Conservation (phyloP, 805 yeast genomes). For the Debaryomyces hansenii region DNA sequence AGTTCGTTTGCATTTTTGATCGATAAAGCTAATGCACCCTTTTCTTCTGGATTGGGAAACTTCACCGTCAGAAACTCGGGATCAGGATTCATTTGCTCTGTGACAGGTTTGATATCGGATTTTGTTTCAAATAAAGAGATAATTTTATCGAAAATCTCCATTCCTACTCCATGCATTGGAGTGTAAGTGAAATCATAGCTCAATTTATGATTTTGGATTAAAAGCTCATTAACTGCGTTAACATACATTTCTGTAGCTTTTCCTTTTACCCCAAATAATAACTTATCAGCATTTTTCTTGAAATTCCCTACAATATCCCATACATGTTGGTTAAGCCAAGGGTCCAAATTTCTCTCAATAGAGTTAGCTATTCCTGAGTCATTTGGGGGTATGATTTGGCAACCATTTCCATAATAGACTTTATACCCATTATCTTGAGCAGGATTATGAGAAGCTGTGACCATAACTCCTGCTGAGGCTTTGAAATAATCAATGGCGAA, state of each 20-base stretch:
- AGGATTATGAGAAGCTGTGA: conserved; percentile 88
- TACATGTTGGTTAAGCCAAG: conserved; percentile 48
- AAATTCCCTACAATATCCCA: conserved; percentile 47
- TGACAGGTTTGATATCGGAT: conserved; percentile 37
- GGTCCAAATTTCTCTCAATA: conserved; percentile 61
- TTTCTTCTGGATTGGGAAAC: conserved; percentile 96
- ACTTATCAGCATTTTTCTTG: conserved; percentile 17
- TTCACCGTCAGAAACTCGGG: conserved; percentile 82
- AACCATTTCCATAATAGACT: conserved; percentile 90
- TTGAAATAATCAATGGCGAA: conserved; percentile 64
- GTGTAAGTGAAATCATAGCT: conserved; percentile 70
- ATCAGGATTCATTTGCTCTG: conserved; percentile 72
- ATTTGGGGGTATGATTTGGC: conserved; percentile 94
- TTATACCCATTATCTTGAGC: conserved; percentile 90
- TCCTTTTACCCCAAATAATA: conserved; percentile 41
- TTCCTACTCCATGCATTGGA: conserved; percentile 95
- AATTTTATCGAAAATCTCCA: conserved; percentile 51
- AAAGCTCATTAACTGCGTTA: conserved; percentile 16
- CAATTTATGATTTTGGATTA: conserved; percentile 28
- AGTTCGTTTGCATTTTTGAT: conserved; percentile 56
- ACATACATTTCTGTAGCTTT: conserved; percentile 46
- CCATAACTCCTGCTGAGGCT: conserved; percentile 86
- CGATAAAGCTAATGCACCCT: conserved; percentile 82
- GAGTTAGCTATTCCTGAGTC: conserved; percentile 68
- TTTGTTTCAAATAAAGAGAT: conserved; percentile 35